phyloP scores from a whole-genome alignment of 140 eudicot genomes.

The Flaveria floridana region DNA sequence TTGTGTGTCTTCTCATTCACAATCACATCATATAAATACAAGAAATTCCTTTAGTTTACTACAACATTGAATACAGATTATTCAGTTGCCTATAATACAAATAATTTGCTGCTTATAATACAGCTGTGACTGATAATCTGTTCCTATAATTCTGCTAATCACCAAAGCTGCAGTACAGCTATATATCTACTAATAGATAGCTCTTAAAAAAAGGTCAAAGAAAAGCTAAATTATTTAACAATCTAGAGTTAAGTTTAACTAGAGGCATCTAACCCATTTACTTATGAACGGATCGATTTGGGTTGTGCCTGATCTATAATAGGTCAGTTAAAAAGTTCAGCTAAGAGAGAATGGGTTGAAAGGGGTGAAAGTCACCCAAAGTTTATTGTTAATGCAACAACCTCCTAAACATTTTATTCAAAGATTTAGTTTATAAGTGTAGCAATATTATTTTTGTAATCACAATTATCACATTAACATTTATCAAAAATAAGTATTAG shows the following conservation, averaged over 20 bases:
- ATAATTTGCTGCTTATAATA: too few species aligned
- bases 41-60: too few species aligned
- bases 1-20: too few species aligned
- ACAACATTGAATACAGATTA: too few species aligned
- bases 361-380: constrained; percentile 2
- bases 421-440: background rate
- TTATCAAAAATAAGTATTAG: constrained; percentile 1
- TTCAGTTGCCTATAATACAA: too few species aligned
- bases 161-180: too few species aligned
- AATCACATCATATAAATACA: too few species aligned
- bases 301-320: background rate
- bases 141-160: too few species aligned
- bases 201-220: constrained; percentile 5
- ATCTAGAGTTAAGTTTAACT: constrained; percentile 8
- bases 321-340: background rate
- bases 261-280: background rate
- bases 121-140: too few species aligned
- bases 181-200: too few species aligned
- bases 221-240: constrained; percentile 8
- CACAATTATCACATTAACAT: background rate
- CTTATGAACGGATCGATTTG: background rate
- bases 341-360: background rate
- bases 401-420: background rate
- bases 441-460: background rate
- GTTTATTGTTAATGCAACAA: background rate